Evolutionary conservation across 352 stramenopile genomes (phyloP).

Genomic region (Pythium rhizo-oryzae): DNA sequence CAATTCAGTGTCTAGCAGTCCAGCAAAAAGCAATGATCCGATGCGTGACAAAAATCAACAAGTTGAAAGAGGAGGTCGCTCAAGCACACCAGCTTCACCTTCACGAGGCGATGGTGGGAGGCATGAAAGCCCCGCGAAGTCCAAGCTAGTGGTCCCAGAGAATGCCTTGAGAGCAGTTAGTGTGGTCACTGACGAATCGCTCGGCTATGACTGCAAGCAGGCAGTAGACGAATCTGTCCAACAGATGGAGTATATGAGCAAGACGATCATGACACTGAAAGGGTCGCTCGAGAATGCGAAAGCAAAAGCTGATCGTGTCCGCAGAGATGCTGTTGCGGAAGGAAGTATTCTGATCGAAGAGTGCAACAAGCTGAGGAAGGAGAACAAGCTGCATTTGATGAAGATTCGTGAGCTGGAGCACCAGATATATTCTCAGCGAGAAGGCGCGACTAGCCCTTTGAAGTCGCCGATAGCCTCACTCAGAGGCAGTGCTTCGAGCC

Average conservation of each 20-base stretch:
- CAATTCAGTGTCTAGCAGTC: constrained; percentile 3
- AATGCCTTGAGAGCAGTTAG: constrained; percentile 5
- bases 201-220: constrained; percentile 79
- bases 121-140: constrained; percentile 5
- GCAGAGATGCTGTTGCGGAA: constrained; percentile 75
- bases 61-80: background rate
- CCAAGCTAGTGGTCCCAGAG: constrained; percentile 4
- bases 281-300: constrained; percentile 72
- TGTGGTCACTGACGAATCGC: constrained; percentile 39
- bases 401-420: constrained; percentile 74
- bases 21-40: constrained; percentile 10
- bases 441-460: constrained; percentile 9
- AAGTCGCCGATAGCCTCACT: constrained; percentile 11
- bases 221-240: constrained; percentile 75
- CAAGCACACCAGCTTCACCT: constrained; percentile 8
- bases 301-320: constrained; percentile 59
- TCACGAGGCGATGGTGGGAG: background rate
- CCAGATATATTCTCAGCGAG: constrained; percentile 20
- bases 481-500: constrained; percentile 14
- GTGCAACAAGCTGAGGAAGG: constrained; percentile 76
- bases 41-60: no score
- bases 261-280: constrained; percentile 66
- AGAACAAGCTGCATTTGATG: constrained; percentile 68
- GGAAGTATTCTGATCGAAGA: constrained; percentile 80
- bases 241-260: constrained; percentile 85